phyloP scores from a whole-genome alignment of 2,329 filamentous ascomycete genomes.

The Septoria petroselini region DNA sequence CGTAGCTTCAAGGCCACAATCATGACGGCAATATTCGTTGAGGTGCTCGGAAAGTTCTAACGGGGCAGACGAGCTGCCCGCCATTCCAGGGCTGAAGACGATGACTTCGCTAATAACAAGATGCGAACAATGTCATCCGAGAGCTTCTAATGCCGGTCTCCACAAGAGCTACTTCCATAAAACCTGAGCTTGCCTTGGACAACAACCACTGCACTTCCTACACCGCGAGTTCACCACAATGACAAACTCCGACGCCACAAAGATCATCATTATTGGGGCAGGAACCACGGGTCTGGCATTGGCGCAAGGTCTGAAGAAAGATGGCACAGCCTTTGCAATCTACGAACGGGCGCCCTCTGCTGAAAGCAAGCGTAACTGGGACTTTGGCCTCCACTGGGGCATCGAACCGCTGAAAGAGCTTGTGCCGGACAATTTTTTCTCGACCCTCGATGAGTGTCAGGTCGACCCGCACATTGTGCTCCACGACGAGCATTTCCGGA shows the following conservation, averaged over 20 bases:
- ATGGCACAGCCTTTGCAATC: conserved; percentile 25
- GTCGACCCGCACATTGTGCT: conserved; percentile 12
- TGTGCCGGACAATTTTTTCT: conserved; percentile 4
- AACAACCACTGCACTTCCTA: no score
- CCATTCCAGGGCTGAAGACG: no score
- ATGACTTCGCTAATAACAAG: no score
- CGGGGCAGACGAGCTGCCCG: no score
- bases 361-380: conserved; percentile 14
- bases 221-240: no score
- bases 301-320: conserved; percentile 31
- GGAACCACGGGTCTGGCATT: conserved; percentile 30
- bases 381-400: conserved; percentile 18
- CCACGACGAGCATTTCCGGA: not conserved
- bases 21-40: no score
- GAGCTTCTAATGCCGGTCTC: no score
- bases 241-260: not conserved
- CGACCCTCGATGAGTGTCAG: conserved; percentile 1
- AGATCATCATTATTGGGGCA: conserved; percentile 32
- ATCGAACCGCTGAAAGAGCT: conserved; percentile 10
- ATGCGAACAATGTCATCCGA: no score
- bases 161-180: no score
- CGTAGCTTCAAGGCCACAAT: no score
- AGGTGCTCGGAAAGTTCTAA: no score
- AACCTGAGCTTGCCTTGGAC: no score
- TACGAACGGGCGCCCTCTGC: conserved; percentile 26